phyloP scores from a whole-genome alignment of 2,329 filamentous ascomycete genomes.

The Ophiostoma populinum region DNA sequence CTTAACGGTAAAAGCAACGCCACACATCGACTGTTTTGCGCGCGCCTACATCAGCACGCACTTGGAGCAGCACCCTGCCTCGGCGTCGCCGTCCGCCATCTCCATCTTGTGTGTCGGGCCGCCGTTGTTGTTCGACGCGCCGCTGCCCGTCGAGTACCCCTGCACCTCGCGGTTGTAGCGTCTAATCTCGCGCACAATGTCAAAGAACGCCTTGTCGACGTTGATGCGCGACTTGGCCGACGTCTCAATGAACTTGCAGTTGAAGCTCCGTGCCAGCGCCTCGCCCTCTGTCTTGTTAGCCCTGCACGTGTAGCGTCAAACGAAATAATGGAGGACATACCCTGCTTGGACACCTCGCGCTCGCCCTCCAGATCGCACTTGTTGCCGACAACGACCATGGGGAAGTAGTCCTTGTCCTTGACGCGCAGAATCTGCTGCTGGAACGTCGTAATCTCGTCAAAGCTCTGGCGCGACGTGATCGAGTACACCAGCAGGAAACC shows the following conservation, averaged over 20 bases:
- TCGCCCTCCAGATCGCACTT: constrained; percentile 96
- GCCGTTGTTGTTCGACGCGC: constrained; percentile 39
- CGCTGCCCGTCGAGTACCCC: constrained; percentile 58
- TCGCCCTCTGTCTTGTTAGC: constrained; percentile 56
- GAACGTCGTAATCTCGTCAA: constrained; percentile 96
- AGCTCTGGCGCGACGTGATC: constrained; percentile 92
- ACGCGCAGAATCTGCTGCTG: constrained; percentile 97
- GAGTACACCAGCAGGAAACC: constrained; percentile 96
- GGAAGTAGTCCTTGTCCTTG: constrained; percentile 99
- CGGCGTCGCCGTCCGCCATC: constrained; percentile 49
- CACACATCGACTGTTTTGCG: no score
- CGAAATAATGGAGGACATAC: constrained; percentile 32
- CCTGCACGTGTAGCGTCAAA: not conserved
- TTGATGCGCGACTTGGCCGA: constrained; percentile 97
- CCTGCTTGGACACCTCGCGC: constrained; percentile 79
- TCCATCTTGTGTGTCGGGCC: constrained; percentile 60
- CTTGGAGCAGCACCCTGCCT: constrained; percentile 57
- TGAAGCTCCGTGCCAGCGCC: constrained; percentile 68
- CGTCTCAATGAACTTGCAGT: constrained; percentile 98
- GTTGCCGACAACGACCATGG: constrained; percentile 97
- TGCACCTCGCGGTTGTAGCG: constrained; percentile 98
- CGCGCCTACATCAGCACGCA: constrained; percentile 12
- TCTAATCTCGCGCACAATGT: constrained; percentile 93
- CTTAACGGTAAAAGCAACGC: not conserved
- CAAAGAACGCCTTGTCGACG: constrained; percentile 96